Evolutionary conservation across 2,329 filamentous ascomycete species (phyloP).

Genomic region (Apiospora marii): DNA sequence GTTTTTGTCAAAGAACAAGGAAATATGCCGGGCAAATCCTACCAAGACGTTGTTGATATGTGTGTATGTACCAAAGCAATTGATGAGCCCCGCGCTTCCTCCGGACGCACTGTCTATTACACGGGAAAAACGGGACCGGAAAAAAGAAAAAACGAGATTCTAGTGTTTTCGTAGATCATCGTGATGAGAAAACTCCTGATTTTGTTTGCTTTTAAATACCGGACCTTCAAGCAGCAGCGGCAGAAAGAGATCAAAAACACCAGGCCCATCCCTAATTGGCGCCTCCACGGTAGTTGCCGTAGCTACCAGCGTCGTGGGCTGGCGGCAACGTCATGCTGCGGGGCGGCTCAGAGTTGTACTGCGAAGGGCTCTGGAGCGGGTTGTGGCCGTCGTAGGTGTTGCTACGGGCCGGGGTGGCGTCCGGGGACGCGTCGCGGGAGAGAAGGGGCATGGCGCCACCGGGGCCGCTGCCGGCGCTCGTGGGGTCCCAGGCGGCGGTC

Average conservation of each 20-base stretch:
- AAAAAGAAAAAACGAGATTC: not conserved
- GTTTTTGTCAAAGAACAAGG: not conserved
- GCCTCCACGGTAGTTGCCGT: not conserved
- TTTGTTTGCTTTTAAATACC: conserved; percentile 14
- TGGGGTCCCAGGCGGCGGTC: conserved; percentile 38
- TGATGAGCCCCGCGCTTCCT: not conserved
- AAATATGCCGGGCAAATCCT: not conserved
- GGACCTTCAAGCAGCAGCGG: not conserved
- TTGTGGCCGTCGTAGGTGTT: conserved; percentile 33
- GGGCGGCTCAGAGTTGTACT: conserved; percentile 35
- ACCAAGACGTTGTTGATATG: not conserved
- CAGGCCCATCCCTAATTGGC: not conserved
- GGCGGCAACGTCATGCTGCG: conserved; percentile 40
- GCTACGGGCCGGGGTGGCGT: conserved; percentile 29
- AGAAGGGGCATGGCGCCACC: conserved; percentile 29
- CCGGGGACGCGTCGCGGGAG: not conserved
- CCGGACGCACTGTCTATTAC: conserved; percentile 20
- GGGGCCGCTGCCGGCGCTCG: conserved; percentile 34
- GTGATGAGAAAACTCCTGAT: not conserved
- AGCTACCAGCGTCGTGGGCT: conserved; percentile 26
- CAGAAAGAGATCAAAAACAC: not conserved
- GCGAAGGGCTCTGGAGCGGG: conserved; percentile 34
- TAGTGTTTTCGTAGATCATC: not conserved
- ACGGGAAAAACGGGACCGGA: not conserved
- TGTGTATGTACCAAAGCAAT: not conserved